Conservation (phyloP, 441 rosid species). For the Arabidopsis lyrata region DNA sequence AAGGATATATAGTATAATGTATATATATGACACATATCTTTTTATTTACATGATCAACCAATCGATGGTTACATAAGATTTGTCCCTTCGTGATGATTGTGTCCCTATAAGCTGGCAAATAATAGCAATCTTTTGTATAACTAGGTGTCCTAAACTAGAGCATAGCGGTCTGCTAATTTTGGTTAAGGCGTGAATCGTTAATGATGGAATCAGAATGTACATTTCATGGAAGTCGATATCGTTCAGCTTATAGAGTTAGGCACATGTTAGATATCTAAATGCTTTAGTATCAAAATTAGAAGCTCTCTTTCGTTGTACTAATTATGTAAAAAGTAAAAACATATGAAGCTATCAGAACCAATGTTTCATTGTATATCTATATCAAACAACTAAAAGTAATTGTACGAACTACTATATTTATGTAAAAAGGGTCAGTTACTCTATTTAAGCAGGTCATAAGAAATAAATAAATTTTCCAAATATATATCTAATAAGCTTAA, state of each 20-base stretch:
- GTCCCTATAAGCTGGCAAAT: conserved; percentile 33
- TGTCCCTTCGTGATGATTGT: conserved; percentile 40
- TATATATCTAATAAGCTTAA: background rate
- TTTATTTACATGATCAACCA: conserved; percentile 10
- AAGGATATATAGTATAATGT: conserved; percentile 9
- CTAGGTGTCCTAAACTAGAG: conserved; percentile 25
- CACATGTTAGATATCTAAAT: background rate
- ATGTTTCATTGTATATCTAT: background rate
- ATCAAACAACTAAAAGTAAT: background rate
- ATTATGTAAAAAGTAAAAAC: background rate
- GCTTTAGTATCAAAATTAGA: conserved; percentile 18
- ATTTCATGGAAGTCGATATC: conserved; percentile 27
- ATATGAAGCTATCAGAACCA: background rate
- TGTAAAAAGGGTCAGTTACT: background rate
- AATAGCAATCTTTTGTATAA: conserved; percentile 25
- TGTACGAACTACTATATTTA: background rate
- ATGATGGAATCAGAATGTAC: conserved; percentile 25
- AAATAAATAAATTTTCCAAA: background rate
- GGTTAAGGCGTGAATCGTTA: conserved; percentile 21
- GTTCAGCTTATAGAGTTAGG: conserved; percentile 12
- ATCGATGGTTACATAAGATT: conserved; percentile 15
- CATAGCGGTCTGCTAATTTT: conserved; percentile 27
- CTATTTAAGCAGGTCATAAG: background rate
- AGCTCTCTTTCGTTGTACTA: conserved; percentile 12
- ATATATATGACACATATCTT: conserved; percentile 19